phyloP scores from a whole-genome alignment of 2,329 filamentous ascomycete species.

The Talaromyces islandicus region DNA sequence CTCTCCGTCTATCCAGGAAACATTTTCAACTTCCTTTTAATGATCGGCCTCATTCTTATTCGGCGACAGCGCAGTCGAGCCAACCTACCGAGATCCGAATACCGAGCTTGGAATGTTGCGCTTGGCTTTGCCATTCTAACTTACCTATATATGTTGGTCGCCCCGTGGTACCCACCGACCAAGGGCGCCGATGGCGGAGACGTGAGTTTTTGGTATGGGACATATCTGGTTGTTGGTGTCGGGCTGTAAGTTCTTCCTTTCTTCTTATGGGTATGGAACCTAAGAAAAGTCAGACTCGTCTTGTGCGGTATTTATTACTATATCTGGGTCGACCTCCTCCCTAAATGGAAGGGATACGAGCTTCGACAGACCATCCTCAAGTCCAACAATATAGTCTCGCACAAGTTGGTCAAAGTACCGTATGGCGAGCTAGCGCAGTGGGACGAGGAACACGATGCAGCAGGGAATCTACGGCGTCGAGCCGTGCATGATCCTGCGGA shows the following conservation, averaged over 20 bases:
- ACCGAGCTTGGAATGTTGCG: conserved; percentile 54
- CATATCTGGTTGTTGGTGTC: conserved; percentile 60
- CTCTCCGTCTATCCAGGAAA: conserved; percentile 54
- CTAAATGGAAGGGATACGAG: conserved; percentile 47
- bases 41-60: conserved; percentile 21
- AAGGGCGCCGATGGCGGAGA: conserved; percentile 56
- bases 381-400: conserved; percentile 44
- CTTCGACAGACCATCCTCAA: conserved; percentile 52
- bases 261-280: not conserved
- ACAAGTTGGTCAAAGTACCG: conserved; percentile 52
- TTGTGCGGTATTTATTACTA: conserved; percentile 54
- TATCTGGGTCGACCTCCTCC: conserved; percentile 53
- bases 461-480: conserved; percentile 18
- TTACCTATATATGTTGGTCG: conserved; percentile 58
- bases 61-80: conserved; percentile 2
- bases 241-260: conserved; percentile 48
- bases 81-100: conserved; percentile 35
- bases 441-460: conserved; percentile 54
- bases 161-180: conserved; percentile 66
- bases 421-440: conserved; percentile 47
- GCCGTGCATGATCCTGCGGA: not conserved
- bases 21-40: conserved; percentile 54
- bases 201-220: conserved; percentile 69
- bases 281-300: conserved; percentile 26
- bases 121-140: conserved; percentile 56